Evolutionary conservation across 73 alveolate species (phyloP), one percentile per base, ranked within the genome.

Genomic region (Tetrahymena malaccensis): DNA sequence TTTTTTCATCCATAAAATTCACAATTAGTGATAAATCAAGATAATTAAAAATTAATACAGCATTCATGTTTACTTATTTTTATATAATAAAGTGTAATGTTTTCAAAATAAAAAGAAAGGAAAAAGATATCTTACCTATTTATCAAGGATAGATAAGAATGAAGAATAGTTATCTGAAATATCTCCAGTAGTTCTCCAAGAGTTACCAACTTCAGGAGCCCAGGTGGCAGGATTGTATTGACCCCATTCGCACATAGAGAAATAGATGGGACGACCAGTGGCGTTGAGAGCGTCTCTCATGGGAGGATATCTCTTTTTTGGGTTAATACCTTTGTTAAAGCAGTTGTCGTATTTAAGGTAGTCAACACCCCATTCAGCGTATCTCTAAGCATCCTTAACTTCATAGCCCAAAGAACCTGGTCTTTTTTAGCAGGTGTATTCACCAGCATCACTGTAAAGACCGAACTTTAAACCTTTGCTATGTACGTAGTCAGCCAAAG

Each of bases 241-340:
- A 19, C 99, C 99, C 99, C 99, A 98, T 93, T 98, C 98, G 95
- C 99, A 99, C 94, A 99, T 97, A 13, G 99, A 98, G 97, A 97
- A 98, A 95, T 97, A 99, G 43, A 99, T 98, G 43, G 97, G 98
- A 94, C 99, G 98, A 22, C 99, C 98, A n/a, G 98, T 97, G 44
- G 96, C 96, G 38, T 96, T 96, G 58, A 99, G 95, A 83, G 99
- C 99, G 89, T 97, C 99, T 85, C 99, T 96, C 99, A 99, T 98
- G 35, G 95, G 97, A 9, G 99, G 98, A 96, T 98, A 98, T 96
- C 99, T 98, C 4, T 70, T 96, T 31, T 85, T 94, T 11, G 98
- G 96, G 34, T 98, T 96, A 3, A 96, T 83, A 85, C 93, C 93
- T 55, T 96, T 96, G 58, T 96, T 97, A 93, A 40, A 95, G 43